These are phyloP conservation scores for Aphanoascus verrucosus DNA, from an alignment of 2,329 filamentous ascomycete genomes.

Conservation along the genomic window DNA sequence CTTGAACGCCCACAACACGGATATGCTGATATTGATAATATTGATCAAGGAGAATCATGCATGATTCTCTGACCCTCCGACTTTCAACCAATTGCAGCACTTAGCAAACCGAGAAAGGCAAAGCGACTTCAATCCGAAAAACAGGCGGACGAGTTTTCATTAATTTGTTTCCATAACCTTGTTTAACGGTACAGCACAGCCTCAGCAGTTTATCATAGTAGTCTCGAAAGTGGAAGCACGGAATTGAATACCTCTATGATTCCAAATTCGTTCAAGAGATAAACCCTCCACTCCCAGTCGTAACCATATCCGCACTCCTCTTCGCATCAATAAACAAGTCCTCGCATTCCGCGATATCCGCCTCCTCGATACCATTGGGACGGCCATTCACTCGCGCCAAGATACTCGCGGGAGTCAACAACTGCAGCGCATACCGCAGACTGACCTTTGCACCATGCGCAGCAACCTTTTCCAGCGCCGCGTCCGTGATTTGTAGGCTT, in stretches of 20 bases:
- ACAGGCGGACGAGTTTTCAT: too few relatives aligned
- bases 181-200: too few relatives aligned
- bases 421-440: conserved; percentile 82
- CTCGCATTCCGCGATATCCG: conserved; percentile 70
- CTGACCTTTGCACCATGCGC: conserved; percentile 81
- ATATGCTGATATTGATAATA: too few relatives aligned
- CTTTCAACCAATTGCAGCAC: too few relatives aligned
- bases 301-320: conserved; percentile 61
- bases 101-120: too few relatives aligned
- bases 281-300: conserved; percentile 55
- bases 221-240: neutral
- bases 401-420: conserved; percentile 82
- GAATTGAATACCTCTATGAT: neutral
- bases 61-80: too few relatives aligned
- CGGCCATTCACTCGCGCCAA: conserved; percentile 75
- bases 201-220: too few relatives aligned
- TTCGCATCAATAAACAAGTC: conserved; percentile 74
- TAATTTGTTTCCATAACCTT: too few relatives aligned
- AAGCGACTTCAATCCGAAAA: too few relatives aligned
- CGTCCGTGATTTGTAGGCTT: conserved; percentile 64
- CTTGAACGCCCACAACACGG: too few relatives aligned
- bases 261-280: conserved; percentile 41
- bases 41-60: too few relatives aligned
- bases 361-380: conserved; percentile 58
- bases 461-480: conserved; percentile 76